Evolutionary conservation across 192 early-diverging fungal species (phyloP), one percentile per base, ranked within the genome.

Genomic region (Phlyctochytrium arcticum): DNA sequence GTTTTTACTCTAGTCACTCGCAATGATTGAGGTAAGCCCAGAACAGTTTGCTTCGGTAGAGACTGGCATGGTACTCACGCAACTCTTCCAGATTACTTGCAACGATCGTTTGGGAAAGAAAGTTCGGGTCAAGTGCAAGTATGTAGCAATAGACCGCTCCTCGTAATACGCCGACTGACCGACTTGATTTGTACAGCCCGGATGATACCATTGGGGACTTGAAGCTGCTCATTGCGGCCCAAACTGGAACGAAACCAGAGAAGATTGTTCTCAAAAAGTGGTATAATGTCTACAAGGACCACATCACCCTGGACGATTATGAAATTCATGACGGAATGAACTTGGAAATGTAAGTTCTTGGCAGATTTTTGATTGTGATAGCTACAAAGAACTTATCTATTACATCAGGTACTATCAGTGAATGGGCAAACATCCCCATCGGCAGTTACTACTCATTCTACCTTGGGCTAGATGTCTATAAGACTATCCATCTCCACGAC

Each of bases 51-150:
- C n/a, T n/a, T n/a, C n/a, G n/a, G n/a, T n/a, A n/a, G n/a, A n/a
- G n/a, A n/a, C n/a, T n/a, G n/a, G n/a, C n/a, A n/a, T n/a, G n/a
- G n/a, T n/a, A n/a, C n/a, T n/a, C n/a, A n/a, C n/a, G n/a, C n/a
- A n/a, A n/a, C n/a, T n/a, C 19, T 53, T 53, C 19, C 17, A 92
- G 74, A 59, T 94, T 36, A 71, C 84, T 56, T 83, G 85, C 59
- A 92, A 95, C 79, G 93, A 95, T 80, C 83, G 92, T 61, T 77
- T 93, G 17, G 92, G 92, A 12, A 93, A 92, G 75, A 95, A 95
- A 63, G 89, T 93, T 30, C 74, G 90, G 32, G 91, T 95, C 21
- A 92, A 92, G 63, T 90, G 88, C 82, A 87, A 88, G 88, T 89
- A 83, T 42, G 82, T 76, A 4, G 0, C 5, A 26, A 2, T 44